Evolutionary conservation across 1,284 basidiomycete genomes (phyloP), one percentile per base, ranked within the genome.

Genomic region (Schizophyllum commune): DNA sequence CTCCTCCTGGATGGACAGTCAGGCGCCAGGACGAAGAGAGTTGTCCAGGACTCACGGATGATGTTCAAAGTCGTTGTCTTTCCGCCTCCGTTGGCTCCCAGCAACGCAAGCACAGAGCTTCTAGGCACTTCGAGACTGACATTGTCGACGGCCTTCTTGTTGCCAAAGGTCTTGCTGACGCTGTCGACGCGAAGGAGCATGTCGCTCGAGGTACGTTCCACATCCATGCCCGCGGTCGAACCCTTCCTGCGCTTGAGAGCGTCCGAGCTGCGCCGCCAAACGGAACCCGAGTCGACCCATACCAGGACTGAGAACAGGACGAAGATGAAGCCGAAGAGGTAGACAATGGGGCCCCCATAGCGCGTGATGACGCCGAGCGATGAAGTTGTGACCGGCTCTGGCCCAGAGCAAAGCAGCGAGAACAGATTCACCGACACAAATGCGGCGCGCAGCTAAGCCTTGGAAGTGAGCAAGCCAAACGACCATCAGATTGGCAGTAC

Each of bases 71-170:
- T 86, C 0, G 91, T 91, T 3, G 88, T 92, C 73, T 92, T 92
- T 0, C 87, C 88, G 2, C 89, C 91, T 1, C 91, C 91, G 65
- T 92, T 93, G 0, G 90, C 89, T 3, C 91, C 91, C 17, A 92
- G 77, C 64, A 93, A 72, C 3, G 87, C 87, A 64, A 91, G 89
- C 1, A 88, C 80, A 1, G 85, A 85, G 55, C 89, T 80, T 19
- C 72, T 72, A 0, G 81, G 74, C 11, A 92, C 85, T 0, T 83
- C 85, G 66, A 92, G 84, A 62, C 82, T 86, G 52, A 92, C 85
- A 64, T 90, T 80, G 67, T 92, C 85, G 0, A 92, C 88, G 0
- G 88, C 89, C 47, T 76, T 82, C 33, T 83, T 81, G 61, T 72
- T 63, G 5, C 77, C 75, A 63, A 84, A 92, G 1, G 81, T 73